phyloP scores from a whole-genome alignment of 2,329 filamentous ascomycete genomes.

The Sclerotinia subarctica region DNA sequence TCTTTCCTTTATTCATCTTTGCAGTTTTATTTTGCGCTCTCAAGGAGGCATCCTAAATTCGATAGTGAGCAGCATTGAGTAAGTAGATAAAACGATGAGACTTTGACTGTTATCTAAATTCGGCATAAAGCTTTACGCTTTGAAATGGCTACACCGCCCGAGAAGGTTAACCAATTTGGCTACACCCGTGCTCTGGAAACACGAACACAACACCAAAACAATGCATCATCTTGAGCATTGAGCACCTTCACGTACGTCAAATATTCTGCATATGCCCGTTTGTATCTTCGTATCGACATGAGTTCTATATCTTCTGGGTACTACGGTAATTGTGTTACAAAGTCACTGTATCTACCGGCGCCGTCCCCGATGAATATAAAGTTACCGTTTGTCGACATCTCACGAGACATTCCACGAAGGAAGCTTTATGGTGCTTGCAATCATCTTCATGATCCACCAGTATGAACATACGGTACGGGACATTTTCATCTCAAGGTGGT shows the following conservation, averaged over 20 bases:
- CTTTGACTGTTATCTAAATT: neutral
- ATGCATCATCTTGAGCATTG: conserved; percentile 14
- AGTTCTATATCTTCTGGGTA: neutral
- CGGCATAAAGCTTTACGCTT: neutral
- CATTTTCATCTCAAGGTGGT: no score
- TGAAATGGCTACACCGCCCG: conserved; percentile 1
- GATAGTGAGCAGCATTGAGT: conserved; percentile 1
- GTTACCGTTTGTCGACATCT: no score
- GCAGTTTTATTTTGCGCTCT: conserved; percentile 22
- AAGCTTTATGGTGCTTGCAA: no score
- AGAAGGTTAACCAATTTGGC: neutral
- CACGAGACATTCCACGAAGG: no score
- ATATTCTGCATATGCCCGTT: conserved; percentile 1
- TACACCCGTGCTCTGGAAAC: neutral
- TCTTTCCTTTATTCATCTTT: conserved; percentile 37
- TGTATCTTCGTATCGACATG: neutral
- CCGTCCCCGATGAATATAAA: neutral
- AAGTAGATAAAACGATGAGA: neutral
- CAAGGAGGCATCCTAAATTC: conserved; percentile 31
- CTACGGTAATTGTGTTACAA: conserved; percentile 6
- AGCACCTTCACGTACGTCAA: neutral
- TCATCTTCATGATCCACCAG: no score
- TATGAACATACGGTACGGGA: no score
- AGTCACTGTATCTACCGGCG: neutral
- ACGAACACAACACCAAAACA: conserved; percentile 8